Evolutionary conservation across 441 rosid genomes (phyloP).

Genomic region (Capsella rubella): DNA sequence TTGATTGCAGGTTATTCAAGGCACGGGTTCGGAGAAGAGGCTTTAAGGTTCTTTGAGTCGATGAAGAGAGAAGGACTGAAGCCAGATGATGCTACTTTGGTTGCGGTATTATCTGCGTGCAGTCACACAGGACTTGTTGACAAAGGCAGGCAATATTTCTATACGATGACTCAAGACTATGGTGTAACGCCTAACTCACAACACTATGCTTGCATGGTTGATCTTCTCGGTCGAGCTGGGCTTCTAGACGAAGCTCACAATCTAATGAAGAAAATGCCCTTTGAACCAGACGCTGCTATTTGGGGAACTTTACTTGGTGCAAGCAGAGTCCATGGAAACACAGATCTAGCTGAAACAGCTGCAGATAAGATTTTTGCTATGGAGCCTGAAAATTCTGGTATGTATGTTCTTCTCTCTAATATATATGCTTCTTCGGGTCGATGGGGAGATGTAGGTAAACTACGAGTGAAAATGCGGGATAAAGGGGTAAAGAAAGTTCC

Average conservation of each 20-base stretch:
- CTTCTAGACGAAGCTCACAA: constrained; percentile 54
- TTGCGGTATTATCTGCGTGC: constrained; percentile 61
- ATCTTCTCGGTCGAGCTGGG: constrained; percentile 68
- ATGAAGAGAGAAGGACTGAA: constrained; percentile 49
- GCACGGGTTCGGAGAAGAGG: constrained; percentile 58
- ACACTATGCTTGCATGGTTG: constrained; percentile 63
- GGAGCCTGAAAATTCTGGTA: constrained; percentile 67
- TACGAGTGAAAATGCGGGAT: constrained; percentile 59
- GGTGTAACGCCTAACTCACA: constrained; percentile 55
- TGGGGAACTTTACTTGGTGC: constrained; percentile 73
- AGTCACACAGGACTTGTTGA: constrained; percentile 62
- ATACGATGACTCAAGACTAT: constrained; percentile 53
- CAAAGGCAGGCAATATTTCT: constrained; percentile 50
- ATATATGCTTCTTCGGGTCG: constrained; percentile 60
- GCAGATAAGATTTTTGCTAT: constrained; percentile 56
- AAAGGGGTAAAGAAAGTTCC: constrained; percentile 61
- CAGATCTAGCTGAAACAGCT: constrained; percentile 59
- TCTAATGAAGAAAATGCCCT: constrained; percentile 58
- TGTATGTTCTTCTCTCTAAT: constrained; percentile 66
- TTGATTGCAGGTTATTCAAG: constrained; percentile 60
- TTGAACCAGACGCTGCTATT: constrained; percentile 61
- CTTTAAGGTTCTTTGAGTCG: constrained; percentile 53
- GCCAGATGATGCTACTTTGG: constrained; percentile 61
- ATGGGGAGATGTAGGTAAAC: constrained; percentile 58
- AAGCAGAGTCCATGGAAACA: constrained; percentile 62